Evolutionary conservation across 768 basidiomycete species (phyloP), one percentile per base, ranked within the genome.

Genomic region (Auricularia sp.): DNA sequence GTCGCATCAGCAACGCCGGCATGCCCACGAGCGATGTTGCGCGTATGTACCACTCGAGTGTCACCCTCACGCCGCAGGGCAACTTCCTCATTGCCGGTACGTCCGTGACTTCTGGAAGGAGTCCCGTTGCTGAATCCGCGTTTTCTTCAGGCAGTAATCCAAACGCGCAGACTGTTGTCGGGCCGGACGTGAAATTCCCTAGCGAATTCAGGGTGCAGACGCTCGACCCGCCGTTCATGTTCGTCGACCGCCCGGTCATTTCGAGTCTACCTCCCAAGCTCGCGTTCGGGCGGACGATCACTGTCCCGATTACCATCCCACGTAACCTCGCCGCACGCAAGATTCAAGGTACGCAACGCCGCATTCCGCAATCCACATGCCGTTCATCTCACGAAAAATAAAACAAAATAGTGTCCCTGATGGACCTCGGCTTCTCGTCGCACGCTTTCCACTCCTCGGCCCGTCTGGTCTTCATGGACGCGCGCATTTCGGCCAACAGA

Each of bases 41-140:
- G 21, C 65, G 76, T 29, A 54, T 77, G 69, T 77, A 77, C 67
- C 76, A 76, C 65, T 71, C 70, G 1, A 84, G 88, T 0, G 91
- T 90, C 58, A 90, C 87, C 18, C 75, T 91, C 70, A 87, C 88
- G 8, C 90, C 90, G 7, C 77, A 76, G 36, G 91, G 85, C 3
- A 80, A 82, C 63, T 74, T 92, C 62, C 84, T 93, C 86, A 84
- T 93, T 64, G 86, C 90, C 24, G 90, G 90, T 66, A 51, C 1
- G 18, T 45, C 44, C 3, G 14, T 1, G 47, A 6, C 6, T 21
- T 51, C 47, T 45, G 44, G 10, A 10, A 11, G 11, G 11, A 10
- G 18, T 45, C 10, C 44, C 44, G 2, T 11, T 45, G 18, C 44
- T 10, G 44, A 45, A 29, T 29, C 29, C 29, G 44, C 10, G 18